phyloP scores from a whole-genome alignment of 768 basidiomycete genomes.

The Psilocybe sp. region DNA sequence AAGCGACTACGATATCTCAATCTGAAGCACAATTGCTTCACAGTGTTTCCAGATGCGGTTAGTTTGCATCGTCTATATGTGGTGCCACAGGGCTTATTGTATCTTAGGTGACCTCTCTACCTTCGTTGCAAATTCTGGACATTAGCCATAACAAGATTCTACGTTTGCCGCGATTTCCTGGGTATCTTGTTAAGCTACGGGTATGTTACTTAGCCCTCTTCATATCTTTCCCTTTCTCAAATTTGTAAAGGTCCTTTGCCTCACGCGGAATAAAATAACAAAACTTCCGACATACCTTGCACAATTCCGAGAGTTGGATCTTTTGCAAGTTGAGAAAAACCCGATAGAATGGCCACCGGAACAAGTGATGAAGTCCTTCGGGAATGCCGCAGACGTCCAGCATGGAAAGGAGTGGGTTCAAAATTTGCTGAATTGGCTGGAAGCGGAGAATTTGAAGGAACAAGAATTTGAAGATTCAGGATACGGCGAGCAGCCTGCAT shows the following conservation, averaged over 20 bases:
- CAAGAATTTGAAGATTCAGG: constrained; percentile 49
- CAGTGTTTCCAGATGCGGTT: constrained; percentile 84
- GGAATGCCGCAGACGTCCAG: constrained; percentile 41
- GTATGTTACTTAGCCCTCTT: constrained; percentile 31
- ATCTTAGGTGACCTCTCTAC: constrained; percentile 74
- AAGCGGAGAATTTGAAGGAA: constrained; percentile 38
- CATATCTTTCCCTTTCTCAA: not conserved
- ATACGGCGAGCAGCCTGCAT: constrained; percentile 41
- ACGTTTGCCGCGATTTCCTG: constrained; percentile 74
- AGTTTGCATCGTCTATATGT: constrained; percentile 26
- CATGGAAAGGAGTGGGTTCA: constrained; percentile 72
- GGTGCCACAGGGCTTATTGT: constrained; percentile 5
- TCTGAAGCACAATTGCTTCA: constrained; percentile 80
- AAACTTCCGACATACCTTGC: constrained; percentile 77
- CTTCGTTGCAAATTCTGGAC: constrained; percentile 90
- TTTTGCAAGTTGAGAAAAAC: constrained; percentile 87
- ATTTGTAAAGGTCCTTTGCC: constrained; percentile 67
- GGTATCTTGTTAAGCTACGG: constrained; percentile 71
- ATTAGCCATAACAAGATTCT: constrained; percentile 90
- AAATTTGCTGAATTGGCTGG: constrained; percentile 75
- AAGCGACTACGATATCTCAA: constrained; percentile 82
- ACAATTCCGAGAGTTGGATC: constrained; percentile 67
- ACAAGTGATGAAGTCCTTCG: constrained; percentile 43
- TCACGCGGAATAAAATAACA: constrained; percentile 82
- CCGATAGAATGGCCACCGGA: constrained; percentile 92